A percentile compares a stretch with the other conserved stretches of the same genome.
Conservation (phyloP, 176 grass and related monocot species). For the Eremochloa ophiuroides region DNA sequence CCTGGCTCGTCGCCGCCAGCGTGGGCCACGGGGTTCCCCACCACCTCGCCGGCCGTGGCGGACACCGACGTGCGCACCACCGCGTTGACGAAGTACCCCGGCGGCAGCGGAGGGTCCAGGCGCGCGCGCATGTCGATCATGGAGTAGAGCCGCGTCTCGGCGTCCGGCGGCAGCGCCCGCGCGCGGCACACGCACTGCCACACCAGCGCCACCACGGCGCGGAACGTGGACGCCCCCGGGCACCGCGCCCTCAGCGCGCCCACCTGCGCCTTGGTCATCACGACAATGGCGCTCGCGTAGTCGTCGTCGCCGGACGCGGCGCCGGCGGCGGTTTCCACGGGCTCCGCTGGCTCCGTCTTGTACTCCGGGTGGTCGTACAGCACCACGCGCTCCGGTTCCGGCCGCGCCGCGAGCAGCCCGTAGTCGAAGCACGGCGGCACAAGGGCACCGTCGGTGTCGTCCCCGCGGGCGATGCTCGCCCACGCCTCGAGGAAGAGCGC, state of each 20-base stretch:
- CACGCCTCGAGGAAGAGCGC: conserved; percentile 63
- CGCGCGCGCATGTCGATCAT: conserved; percentile 58
- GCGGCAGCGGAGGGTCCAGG: conserved; percentile 40
- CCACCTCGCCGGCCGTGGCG: too few species aligned
- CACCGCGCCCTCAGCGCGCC: conserved; percentile 30
- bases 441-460: neutral
- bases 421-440: conserved; percentile 43
- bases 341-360: conserved; percentile 34
- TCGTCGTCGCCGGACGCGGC: neutral
- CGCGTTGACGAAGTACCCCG: conserved; percentile 54
- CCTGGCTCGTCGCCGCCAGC: too few species aligned
- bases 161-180: neutral
- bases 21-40: too few species aligned
- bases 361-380: conserved; percentile 63
- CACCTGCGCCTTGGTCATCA: conserved; percentile 23
- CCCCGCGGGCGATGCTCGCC: conserved; percentile 31
- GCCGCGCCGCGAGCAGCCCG: conserved; percentile 33
- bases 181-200: conserved; percentile 56
- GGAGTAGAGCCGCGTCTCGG: conserved; percentile 54
- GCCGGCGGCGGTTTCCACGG: neutral
- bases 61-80: conserved; percentile 41
- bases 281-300: conserved; percentile 28
- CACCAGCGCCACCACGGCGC: conserved; percentile 39
- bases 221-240: conserved; percentile 44
- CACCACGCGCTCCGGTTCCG: neutral